Percentiles rank a stretch among this genome's conserved stretches.
Evolutionary conservation across 2,329 filamentous ascomycete species (phyloP).

Genomic region (Massarina eburnea): DNA sequence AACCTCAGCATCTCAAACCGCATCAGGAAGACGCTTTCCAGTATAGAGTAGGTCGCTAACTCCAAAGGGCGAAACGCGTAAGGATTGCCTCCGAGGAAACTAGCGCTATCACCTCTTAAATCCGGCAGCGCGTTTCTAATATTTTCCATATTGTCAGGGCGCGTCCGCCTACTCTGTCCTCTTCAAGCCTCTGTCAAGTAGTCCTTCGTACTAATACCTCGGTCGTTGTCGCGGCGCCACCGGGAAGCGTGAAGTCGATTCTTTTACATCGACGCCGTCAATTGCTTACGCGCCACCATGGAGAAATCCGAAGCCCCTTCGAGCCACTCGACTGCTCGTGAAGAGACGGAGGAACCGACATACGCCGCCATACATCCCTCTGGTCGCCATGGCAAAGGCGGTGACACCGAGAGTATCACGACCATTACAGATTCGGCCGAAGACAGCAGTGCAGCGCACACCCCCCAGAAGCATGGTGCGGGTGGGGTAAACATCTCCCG

Average conservation of each 20-base stretch:
- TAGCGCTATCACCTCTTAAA: not conserved
- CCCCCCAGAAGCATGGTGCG: conserved; percentile 16
- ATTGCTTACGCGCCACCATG: conserved; percentile 19
- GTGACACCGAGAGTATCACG: conserved; percentile 20
- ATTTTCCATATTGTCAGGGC: not conserved
- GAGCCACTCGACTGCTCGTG: conserved; percentile 19
- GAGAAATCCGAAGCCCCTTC: conserved; percentile 25
- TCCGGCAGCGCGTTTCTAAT: not conserved
- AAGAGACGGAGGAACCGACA: conserved; percentile 26
- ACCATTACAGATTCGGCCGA: conserved; percentile 24
- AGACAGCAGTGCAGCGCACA: conserved; percentile 15
- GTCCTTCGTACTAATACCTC: not conserved
- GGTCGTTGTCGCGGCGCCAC: not conserved
- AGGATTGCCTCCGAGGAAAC: not conserved
- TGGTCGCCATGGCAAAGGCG: conserved; percentile 13
- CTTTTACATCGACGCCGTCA: not conserved
- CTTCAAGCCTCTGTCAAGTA: not conserved
- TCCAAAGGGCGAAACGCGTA: not conserved
- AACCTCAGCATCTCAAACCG: no score
- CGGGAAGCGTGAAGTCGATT: not conserved
- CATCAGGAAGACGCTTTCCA: no score
- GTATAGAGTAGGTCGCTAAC: not conserved
- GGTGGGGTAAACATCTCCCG: conserved; percentile 61
- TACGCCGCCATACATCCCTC: conserved; percentile 34
- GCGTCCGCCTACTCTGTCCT: not conserved